Evolutionary conservation across 495 filamentous ascomycete species (phyloP).

Genomic region (Lasiosphaeria hispida): DNA sequence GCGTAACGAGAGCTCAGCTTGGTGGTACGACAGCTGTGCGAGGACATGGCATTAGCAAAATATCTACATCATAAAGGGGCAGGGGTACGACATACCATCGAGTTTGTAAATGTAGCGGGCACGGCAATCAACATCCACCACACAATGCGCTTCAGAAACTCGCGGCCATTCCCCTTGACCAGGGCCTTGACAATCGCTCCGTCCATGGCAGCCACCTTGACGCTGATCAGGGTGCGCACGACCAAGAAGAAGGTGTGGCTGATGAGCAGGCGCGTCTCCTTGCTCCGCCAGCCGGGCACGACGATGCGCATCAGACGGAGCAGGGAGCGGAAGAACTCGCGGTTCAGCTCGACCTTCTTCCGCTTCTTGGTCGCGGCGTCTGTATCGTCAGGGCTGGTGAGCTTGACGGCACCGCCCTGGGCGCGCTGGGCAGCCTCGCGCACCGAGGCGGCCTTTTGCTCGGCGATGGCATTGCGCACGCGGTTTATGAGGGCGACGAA

Average conservation of each 20-base stretch:
- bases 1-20: slow-evolving; percentile 87
- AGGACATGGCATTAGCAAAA: slow-evolving; percentile 1
- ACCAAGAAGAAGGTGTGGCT: slow-evolving; percentile 84
- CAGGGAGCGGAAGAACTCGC: slow-evolving; percentile 90
- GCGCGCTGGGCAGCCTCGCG: slow-evolving; percentile 64
- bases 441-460: slow-evolving; percentile 83
- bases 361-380: slow-evolving; percentile 43
- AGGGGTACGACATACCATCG: slow-evolving; percentile 67
- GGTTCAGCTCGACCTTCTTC: slow-evolving; percentile 89
- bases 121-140: slow-evolving; percentile 99
- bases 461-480: slow-evolving; percentile 83
- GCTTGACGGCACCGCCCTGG: slow-evolving; percentile 54
- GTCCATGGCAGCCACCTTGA: slow-evolving; percentile 96
- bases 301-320: slow-evolving; percentile 79
- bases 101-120: slow-evolving; percentile 98
- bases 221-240: slow-evolving; percentile 80
- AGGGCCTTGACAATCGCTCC: slow-evolving; percentile 86
- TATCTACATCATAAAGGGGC: neutral
- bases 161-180: slow-evolving; percentile 85
- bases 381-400: slow-evolving; percentile 38
- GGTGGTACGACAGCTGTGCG: slow-evolving; percentile 88
- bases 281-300: slow-evolving; percentile 83
- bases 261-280: slow-evolving; percentile 78
- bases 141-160: slow-evolving; percentile 82
- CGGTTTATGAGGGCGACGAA: slow-evolving; percentile 85